Evolutionary conservation across 371 early-diverging fungal species (phyloP), one percentile per base, ranked within the genome.

Genomic region (Dichotomocladium elegans): DNA sequence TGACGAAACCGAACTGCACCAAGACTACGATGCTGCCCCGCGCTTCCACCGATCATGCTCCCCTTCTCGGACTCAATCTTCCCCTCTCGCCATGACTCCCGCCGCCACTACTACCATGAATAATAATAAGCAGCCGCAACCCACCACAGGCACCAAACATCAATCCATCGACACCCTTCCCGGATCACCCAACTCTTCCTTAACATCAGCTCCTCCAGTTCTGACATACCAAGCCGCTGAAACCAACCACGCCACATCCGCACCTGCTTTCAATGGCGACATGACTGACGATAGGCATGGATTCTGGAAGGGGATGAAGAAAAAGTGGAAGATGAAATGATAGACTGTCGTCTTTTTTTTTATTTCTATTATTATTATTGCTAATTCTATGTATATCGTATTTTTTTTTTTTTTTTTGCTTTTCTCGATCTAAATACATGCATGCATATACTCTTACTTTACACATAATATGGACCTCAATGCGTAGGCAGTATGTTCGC

Each of bases 221-320:
- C 47, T 31, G 14, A 47, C 26, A 3, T 19, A 47, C 4, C 47
- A 33, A 10, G 34, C 34, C 40, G 40, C 40, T 10, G 40, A 5
- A 37, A 4, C 40, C 40, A 37, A 44, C 27, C 31, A 24, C 37
- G 40, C 28, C 22, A 27, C 41, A 57, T 60, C 34, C 50, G 63
- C 22, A 35, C 58, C 41, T 41, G 27, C 31, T 28, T 19, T 43
- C 43, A 43, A 14, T 17, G 15, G 26, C 45, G 21, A 8, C 51
- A 37, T 0, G 19, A 37, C 3, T 9, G 25, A 24, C 41, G 24
- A 37, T 28, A 49, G 31, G 48, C 14, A 50, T 44, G 42, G 58
- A 10, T 64, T 60, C 35, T 64, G 64, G 64, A 64, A 57, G 28
- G 54, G 54, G 8, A 53, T 64, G 54, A 55, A 54, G n/a, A 64